Conservation (phyloP, 2,329 filamentous ascomycete genomes). For the Zymoseptoria crescenta region DNA sequence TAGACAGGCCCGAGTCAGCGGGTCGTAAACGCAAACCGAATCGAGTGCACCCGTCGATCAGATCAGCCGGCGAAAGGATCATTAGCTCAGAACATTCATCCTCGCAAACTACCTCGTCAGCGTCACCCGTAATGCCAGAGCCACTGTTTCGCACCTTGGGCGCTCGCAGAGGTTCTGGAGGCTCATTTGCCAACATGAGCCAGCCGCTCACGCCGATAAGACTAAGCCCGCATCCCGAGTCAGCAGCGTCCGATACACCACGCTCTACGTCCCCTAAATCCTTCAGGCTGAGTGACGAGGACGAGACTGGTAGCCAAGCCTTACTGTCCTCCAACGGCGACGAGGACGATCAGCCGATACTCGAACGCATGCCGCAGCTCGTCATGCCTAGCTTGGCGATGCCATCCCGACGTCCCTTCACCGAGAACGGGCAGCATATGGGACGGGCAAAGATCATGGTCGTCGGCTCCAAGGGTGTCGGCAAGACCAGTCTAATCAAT, state of each 20-base stretch:
- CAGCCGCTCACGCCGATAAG: constrained; percentile 43
- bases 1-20: constrained; percentile 5
- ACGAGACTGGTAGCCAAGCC: constrained; percentile 49
- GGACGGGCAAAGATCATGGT: constrained; percentile 85
- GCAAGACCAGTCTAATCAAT: constrained; percentile 84
- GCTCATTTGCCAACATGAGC: constrained; percentile 24
- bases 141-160: constrained; percentile 18
- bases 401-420: constrained; percentile 82
- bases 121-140: constrained; percentile 16
- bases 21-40: constrained; percentile 28
- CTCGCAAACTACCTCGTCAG: constrained; percentile 9
- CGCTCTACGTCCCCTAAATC: constrained; percentile 54
- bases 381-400: constrained; percentile 96
- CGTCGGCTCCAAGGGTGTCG: constrained; percentile 68
- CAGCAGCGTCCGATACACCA: constrained; percentile 50
- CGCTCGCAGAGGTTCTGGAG: constrained; percentile 20
- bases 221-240: constrained; percentile 41
- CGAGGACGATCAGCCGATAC: constrained; percentile 42
- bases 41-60: constrained; percentile 30
- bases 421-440: constrained; percentile 71
- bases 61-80: constrained; percentile 28
- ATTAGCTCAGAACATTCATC: constrained; percentile 24
- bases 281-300: constrained; percentile 51
- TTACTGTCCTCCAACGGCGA: constrained; percentile 47
- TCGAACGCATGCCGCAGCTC: constrained; percentile 57